These are phyloP conservation scores for Globisporangium nunn DNA, from an alignment of 352 stramenopile genomes.

Conservation along the genomic window DNA sequence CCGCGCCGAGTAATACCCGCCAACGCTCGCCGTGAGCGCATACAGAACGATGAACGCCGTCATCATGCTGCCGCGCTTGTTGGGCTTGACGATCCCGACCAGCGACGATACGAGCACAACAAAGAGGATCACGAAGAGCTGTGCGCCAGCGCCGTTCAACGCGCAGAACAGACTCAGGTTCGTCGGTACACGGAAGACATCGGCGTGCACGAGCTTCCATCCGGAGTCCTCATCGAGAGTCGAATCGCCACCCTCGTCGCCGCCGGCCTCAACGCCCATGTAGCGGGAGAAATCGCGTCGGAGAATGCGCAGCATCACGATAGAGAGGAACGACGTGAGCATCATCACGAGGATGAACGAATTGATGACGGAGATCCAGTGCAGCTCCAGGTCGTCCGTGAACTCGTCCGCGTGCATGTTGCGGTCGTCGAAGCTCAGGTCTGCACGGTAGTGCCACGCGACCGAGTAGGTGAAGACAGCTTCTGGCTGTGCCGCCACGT, in stretches of 20 bases:
- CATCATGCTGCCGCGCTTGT: slow-evolving; percentile 90
- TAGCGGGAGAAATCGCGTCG: slow-evolving; percentile 98
- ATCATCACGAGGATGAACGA: slow-evolving; percentile 97
- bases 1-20: slow-evolving; percentile 88
- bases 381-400: slow-evolving; percentile 83
- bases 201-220: slow-evolving; percentile 99
- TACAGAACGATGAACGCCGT: slow-evolving; percentile 94
- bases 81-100: slow-evolving; percentile 89
- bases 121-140: slow-evolving; percentile 92
- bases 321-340: slow-evolving; percentile 93
- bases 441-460: slow-evolving; percentile 88
- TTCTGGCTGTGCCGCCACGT: slow-evolving; percentile 36
- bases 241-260: slow-evolving; percentile 66
- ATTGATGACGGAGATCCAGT: slow-evolving; percentile 99
- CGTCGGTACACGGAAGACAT: slow-evolving; percentile 97
- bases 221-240: slow-evolving; percentile 92
- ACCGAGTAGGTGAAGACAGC: slow-evolving; percentile 94
- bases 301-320: slow-evolving; percentile 96
- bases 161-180: slow-evolving; percentile 89
- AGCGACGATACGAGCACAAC: slow-evolving; percentile 90
- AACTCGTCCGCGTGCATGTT: slow-evolving; percentile 73
- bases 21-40: slow-evolving; percentile 90
- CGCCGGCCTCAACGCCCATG: slow-evolving; percentile 90
- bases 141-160: slow-evolving; percentile 88
- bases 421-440: slow-evolving; percentile 86